Conservation (phyloP, 1,139 yeast genomes). For the Scheffersomyces insectosa region DNA sequence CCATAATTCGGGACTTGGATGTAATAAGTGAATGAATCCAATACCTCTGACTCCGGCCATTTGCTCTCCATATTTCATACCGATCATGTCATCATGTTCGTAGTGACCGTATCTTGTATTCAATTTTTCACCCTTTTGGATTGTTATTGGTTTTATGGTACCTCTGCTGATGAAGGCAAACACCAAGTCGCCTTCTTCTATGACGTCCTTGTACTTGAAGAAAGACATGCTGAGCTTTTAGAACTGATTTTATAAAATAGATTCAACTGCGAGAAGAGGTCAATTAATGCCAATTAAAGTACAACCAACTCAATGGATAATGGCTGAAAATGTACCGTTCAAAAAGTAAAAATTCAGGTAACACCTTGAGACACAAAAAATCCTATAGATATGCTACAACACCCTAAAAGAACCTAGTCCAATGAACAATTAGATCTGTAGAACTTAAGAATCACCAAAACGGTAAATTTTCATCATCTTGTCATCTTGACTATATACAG, state of each 20-base stretch:
- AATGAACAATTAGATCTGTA: no score
- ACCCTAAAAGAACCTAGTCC: no score
- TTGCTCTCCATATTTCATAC: conserved; percentile 81
- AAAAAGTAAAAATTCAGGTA: no score
- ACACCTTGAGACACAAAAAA: no score
- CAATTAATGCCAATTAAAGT: no score
- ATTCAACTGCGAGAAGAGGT: neutral
- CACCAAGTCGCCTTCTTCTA: conserved; percentile 84
- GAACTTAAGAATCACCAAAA: no score
- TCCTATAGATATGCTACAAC: no score
- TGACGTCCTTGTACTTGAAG: conserved; percentile 50
- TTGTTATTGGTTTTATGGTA: conserved; percentile 70
- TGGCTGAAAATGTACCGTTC: no score
- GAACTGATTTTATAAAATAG: neutral
- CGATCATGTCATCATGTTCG: conserved; percentile 81
- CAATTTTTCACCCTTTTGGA: conserved; percentile 58
- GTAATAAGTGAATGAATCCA: conserved; percentile 85
- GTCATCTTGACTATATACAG: no score
- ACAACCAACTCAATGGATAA: no score
- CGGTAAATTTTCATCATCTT: no score
- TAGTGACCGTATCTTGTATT: conserved; percentile 90
- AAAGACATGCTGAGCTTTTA: conserved; percentile 35
- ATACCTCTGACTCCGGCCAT: conserved; percentile 74
- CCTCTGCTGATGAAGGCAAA: conserved; percentile 83
- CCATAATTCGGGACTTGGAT: conserved; percentile 97